Evolutionary conservation across 1,139 yeast species (phyloP).

Genomic region (Lodderomyces theae): DNA sequence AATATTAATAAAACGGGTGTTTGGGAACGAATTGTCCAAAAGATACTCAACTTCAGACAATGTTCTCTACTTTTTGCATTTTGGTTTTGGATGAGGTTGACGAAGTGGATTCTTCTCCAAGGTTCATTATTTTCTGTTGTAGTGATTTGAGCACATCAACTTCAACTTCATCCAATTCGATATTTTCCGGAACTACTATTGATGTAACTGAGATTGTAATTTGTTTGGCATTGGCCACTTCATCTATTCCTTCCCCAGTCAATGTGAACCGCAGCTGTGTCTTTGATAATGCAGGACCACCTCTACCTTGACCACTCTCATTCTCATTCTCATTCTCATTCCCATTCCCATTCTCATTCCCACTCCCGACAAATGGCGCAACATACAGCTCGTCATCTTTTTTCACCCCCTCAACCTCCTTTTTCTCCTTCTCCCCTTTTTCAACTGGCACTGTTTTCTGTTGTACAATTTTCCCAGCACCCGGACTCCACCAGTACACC

Average conservation of each 20-base stretch:
- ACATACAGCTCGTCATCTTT: too few relatives aligned
- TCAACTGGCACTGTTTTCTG: slow-evolving; percentile 8
- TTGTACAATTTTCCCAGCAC: slow-evolving; percentile 5
- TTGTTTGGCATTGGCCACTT: slow-evolving; percentile 5
- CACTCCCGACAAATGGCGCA: too few relatives aligned
- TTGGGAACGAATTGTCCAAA: too few relatives aligned
- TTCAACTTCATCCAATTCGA: slow-evolving; percentile 27
- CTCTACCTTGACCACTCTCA: slow-evolving; percentile 6
- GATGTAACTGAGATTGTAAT: slow-evolving; percentile 22
- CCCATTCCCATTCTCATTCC: too few relatives aligned
- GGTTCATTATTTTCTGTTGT: slow-evolving; percentile 17
- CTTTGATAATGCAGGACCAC: neutral
- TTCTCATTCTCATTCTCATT: slow-evolving; percentile 4
- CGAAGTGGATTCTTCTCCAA: neutral
- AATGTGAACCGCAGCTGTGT: neutral
- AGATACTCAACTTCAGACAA: neutral
- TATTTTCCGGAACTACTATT: slow-evolving; percentile 23
- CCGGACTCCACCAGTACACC: slow-evolving; percentile 61
- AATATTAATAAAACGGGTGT: too few relatives aligned
- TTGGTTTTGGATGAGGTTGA: neutral
- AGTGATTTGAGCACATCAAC: slow-evolving; percentile 25
- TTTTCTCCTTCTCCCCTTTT: slow-evolving; percentile 5
- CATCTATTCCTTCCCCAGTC: slow-evolving; percentile 6
- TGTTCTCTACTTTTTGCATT: neutral
- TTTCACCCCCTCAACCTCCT: too few relatives aligned